phyloP scores from a whole-genome alignment of 441 rosid species.

The Croton setiger region DNA sequence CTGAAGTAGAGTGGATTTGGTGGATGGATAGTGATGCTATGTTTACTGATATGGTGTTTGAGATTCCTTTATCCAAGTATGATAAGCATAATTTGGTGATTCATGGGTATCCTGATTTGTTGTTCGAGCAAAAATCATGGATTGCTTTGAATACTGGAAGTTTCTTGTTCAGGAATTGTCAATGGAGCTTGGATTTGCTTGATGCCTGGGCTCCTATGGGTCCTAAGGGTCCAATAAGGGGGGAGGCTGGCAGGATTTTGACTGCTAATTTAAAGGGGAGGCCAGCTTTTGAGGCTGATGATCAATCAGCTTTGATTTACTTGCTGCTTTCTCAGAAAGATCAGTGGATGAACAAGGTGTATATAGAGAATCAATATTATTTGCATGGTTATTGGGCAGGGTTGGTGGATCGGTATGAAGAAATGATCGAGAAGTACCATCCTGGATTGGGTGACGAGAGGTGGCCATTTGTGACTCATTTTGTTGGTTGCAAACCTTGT shows the following conservation, averaged over 20 bases:
- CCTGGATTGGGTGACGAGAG: slow-evolving; percentile 95
- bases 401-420: slow-evolving; percentile 92
- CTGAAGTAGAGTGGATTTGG: slow-evolving; percentile 96
- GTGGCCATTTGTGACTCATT: slow-evolving; percentile 98
- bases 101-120: slow-evolving; percentile 85
- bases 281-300: slow-evolving; percentile 96
- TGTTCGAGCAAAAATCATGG: slow-evolving; percentile 90
- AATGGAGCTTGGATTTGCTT: slow-evolving; percentile 92
- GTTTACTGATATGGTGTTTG: slow-evolving; percentile 94
- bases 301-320: slow-evolving; percentile 93
- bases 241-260: slow-evolving; percentile 87
- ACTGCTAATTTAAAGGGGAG: slow-evolving; percentile 85
- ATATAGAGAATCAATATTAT: slow-evolving; percentile 88
- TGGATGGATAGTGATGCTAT: slow-evolving; percentile 99
- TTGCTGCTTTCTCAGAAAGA: slow-evolving; percentile 76
- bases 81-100: slow-evolving; percentile 66
- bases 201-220: slow-evolving; percentile 99
- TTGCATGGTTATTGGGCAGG: slow-evolving; percentile 98
- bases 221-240: slow-evolving; percentile 80
- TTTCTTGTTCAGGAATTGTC: slow-evolving; percentile 85
- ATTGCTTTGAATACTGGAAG: slow-evolving; percentile 95
- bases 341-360: slow-evolving; percentile 87
- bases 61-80: slow-evolving; percentile 68
- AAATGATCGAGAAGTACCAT: slow-evolving; percentile 94
- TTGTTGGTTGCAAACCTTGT: slow-evolving; percentile 97